These are phyloP conservation scores for Passalora sequoiae DNA, from an alignment of 2,329 filamentous ascomycete genomes.

Conservation along the genomic window DNA sequence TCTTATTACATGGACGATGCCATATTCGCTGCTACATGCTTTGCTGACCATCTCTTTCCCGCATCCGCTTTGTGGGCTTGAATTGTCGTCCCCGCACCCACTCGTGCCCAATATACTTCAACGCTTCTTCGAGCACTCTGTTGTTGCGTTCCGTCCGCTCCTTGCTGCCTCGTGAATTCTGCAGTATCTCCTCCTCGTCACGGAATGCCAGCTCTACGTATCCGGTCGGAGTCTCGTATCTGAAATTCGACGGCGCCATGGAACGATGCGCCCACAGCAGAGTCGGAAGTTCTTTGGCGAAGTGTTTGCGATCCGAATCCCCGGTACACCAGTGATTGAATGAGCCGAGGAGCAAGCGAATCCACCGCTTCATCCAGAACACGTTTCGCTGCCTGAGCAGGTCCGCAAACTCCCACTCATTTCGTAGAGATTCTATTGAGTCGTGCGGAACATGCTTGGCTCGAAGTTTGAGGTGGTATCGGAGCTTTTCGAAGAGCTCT, in stretches of 20 bases:
- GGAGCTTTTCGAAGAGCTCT: neutral
- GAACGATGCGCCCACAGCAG: constrained; percentile 27
- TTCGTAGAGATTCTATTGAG: constrained; percentile 13
- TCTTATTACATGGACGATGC: too few species aligned
- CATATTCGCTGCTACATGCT: too few species aligned
- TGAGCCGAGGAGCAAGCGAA: constrained; percentile 24
- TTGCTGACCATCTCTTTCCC: too few species aligned
- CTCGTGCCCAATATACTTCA: constrained; percentile 2
- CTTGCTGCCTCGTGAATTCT: neutral
- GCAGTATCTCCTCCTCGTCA: constrained; percentile 9
- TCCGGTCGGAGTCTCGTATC: constrained; percentile 31
- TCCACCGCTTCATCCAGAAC: constrained; percentile 27
- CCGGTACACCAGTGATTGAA: constrained; percentile 1
- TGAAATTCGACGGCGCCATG: constrained; percentile 17
- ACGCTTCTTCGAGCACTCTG: neutral
- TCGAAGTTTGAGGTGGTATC: constrained; percentile 3
- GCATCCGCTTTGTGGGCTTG: neutral
- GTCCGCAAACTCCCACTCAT: constrained; percentile 19
- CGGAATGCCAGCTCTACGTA: constrained; percentile 25
- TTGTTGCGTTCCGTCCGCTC: neutral
- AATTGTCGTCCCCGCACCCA: neutral
- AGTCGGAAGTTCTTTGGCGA: constrained; percentile 20
- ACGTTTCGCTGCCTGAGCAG: constrained; percentile 21
- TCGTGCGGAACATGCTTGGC: neutral
- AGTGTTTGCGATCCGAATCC: neutral